Base-by-base conservation (phyloP, 75 land plant species). In the Cunninghamia lanceolata region DNA sequence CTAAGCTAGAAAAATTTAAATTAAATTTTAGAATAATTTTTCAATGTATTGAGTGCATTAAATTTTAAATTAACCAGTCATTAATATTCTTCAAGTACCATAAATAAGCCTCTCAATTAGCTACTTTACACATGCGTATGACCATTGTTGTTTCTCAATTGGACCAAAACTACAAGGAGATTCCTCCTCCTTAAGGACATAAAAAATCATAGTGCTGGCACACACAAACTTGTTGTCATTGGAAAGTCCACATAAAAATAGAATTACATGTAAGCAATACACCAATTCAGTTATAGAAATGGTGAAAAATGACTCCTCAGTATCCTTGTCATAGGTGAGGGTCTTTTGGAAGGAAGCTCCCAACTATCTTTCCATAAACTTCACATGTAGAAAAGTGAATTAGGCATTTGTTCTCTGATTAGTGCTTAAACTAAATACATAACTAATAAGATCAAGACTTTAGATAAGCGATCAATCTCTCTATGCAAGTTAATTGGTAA, bases 381-480 rank as follows among this genome's bases (percentile, higher is more conserved):
- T 96, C 99, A 85, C 99, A 98, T 52, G 99, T 98, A 11, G 99
- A 98, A 91, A 98, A 98, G 86, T 98, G 99, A 84, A 98, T 98
- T 47, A 98, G 86, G 45, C 99, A 94, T 91, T 98, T 98, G 82
- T 95, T 93, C 70, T 93, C 99, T 3, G 95, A 92, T 86, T 99
- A 98, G 82, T 94, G 93, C 45, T 91, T 93, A 16, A 95, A 97
- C 98, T 96, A 54, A 28, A 40, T 30, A 84, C 47, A 56, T 56
- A 56, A 56, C 63, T 35, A 70, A 9, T 35, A 70, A 11, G 35
- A 2, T 70, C 74, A 70, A 70, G 30, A 2, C 30, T 70, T 70
- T 35, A 70, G 35, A 70, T 8, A 32, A 70, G 30, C 9, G 74
- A 70, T 70, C 35, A 32, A 70, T 70, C 74, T 10, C 35, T 70